A percentile compares a stretch with the other conserved stretches of the same genome.
Evolutionary conservation across 225 moss, liverwort and hornwort species (phyloP).

Genomic region (Polytrichum commune): DNA sequence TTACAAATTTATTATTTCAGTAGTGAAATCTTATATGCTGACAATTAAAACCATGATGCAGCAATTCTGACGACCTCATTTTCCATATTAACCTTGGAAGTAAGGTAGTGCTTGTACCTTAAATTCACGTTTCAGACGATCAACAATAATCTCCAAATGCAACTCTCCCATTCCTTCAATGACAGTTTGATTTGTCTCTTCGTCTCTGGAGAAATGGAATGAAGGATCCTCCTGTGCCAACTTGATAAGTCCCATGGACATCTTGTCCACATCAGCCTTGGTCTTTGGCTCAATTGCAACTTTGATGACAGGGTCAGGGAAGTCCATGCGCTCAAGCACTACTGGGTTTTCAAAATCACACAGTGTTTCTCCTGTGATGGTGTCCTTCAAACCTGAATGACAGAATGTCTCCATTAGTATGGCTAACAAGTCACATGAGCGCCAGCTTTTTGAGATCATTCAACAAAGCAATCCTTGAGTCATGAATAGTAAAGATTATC

Average conservation of each 20-base stretch:
- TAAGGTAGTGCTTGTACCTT: conserved; percentile 49
- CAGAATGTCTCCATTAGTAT: not conserved
- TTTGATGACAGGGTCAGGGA: conserved; percentile 98
- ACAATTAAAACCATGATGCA: too few relatives aligned
- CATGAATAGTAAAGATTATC: too few relatives aligned
- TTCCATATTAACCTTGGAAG: too few relatives aligned
- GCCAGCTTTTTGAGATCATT: too few relatives aligned
- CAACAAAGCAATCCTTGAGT: too few relatives aligned
- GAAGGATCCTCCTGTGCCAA: conserved; percentile 97
- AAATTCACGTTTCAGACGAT: conserved; percentile 92
- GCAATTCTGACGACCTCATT: too few relatives aligned
- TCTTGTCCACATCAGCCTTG: conserved; percentile 96
- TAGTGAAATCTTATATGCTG: too few relatives aligned
- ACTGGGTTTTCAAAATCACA: conserved; percentile 81
- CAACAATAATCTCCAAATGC: conserved; percentile 95
- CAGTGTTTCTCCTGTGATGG: conserved; percentile 90
- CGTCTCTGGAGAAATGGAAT: conserved; percentile 95
- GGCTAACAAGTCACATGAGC: not conserved
- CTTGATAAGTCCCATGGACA: conserved; percentile 88
- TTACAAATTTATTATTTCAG: too few relatives aligned
- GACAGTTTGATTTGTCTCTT: conserved; percentile 98
- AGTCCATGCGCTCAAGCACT: conserved; percentile 97
- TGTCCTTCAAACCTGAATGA: conserved; percentile 79
- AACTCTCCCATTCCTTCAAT: conserved; percentile 99
- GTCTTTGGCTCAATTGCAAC: conserved; percentile 97